Conservation (phyloP, 129 eudicot genomes). For the Glebionis coronaria region DNA sequence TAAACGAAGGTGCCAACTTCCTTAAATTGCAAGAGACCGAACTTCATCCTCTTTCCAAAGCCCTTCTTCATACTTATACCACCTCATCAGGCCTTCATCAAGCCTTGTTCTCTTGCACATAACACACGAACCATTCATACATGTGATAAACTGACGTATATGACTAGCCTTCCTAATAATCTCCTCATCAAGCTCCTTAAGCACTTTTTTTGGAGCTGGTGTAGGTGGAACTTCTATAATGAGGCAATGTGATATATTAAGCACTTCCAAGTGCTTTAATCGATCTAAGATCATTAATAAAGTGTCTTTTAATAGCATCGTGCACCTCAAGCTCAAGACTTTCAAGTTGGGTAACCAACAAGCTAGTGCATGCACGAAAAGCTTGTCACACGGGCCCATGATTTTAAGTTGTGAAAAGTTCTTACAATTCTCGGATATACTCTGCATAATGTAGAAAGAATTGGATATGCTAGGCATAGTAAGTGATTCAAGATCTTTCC, state of each 20-base stretch:
- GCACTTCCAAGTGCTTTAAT: slow-evolving; percentile 49
- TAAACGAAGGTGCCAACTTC: too few species aligned
- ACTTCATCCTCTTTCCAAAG: slow-evolving; percentile 69
- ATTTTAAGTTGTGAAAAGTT: slow-evolving; percentile 58
- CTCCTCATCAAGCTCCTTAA: slow-evolving; percentile 39
- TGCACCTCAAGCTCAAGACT: slow-evolving; percentile 61
- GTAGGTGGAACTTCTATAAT: slow-evolving; percentile 40
- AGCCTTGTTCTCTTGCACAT: slow-evolving; percentile 54
- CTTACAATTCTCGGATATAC: slow-evolving; percentile 55
- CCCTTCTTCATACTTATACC: slow-evolving; percentile 67
- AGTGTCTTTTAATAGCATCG: slow-evolving; percentile 39
- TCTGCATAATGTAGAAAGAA: slow-evolving; percentile 59
- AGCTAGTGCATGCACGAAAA: slow-evolving; percentile 41
- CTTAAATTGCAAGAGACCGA: slow-evolving; percentile 50
- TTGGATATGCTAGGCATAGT: slow-evolving; percentile 66
- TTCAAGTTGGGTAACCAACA: slow-evolving; percentile 48
- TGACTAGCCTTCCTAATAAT: slow-evolving; percentile 44
- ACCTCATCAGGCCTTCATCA: slow-evolving; percentile 74
- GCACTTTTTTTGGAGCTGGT: slow-evolving; percentile 34
- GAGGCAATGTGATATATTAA: slow-evolving; percentile 67
- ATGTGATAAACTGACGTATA: slow-evolving; percentile 38
- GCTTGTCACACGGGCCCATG: slow-evolving; percentile 59
- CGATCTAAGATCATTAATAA: slow-evolving; percentile 46
- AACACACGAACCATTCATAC: slow-evolving; percentile 46
- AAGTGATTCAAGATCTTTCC: slow-evolving; percentile 69